These are phyloP conservation scores for Lachnellula occidentalis DNA, from an alignment of 2,329 filamentous ascomycete genomes.

Conservation along the genomic window DNA sequence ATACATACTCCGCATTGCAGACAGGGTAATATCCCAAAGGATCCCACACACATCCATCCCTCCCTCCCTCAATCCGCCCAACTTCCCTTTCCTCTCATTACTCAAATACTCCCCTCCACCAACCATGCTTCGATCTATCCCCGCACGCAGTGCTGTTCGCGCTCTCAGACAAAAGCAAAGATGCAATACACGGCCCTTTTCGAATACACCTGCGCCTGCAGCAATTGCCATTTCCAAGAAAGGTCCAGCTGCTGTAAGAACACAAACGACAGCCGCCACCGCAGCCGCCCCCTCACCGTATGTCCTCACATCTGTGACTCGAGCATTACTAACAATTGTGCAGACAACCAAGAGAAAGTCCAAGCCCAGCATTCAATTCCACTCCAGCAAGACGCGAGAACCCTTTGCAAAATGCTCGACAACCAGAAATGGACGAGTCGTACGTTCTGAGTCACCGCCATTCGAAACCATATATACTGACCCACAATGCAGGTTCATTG, in stretches of 20 bases:
- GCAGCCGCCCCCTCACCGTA: constrained; percentile 33
- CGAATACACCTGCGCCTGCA: constrained; percentile 37
- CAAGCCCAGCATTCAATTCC: constrained; percentile 57
- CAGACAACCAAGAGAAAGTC: constrained; percentile 52
- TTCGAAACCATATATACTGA: constrained; percentile 10
- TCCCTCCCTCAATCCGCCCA: neutral
- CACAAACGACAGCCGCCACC: constrained; percentile 45
- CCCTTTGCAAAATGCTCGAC: constrained; percentile 54
- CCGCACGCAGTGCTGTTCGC: constrained; percentile 43
- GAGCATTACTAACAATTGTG: constrained; percentile 25
- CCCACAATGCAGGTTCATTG: constrained; percentile 63
- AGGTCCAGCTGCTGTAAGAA: constrained; percentile 38
- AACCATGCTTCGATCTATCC: constrained; percentile 46
- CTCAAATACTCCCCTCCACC: constrained; percentile 4
- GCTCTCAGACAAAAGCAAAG: constrained; percentile 32
- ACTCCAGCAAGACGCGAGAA: constrained; percentile 42
- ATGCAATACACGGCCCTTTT: constrained; percentile 35
- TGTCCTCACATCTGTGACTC: constrained; percentile 15
- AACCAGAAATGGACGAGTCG: constrained; percentile 72
- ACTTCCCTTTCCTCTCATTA: neutral
- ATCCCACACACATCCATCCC: neutral
- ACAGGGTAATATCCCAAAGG: neutral
- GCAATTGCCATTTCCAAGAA: constrained; percentile 31
- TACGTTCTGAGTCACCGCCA: constrained; percentile 42
- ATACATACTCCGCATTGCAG: neutral